Conservation (phyloP, 2,329 filamentous ascomycete genomes). For the Fusarium sambucinum region DNA sequence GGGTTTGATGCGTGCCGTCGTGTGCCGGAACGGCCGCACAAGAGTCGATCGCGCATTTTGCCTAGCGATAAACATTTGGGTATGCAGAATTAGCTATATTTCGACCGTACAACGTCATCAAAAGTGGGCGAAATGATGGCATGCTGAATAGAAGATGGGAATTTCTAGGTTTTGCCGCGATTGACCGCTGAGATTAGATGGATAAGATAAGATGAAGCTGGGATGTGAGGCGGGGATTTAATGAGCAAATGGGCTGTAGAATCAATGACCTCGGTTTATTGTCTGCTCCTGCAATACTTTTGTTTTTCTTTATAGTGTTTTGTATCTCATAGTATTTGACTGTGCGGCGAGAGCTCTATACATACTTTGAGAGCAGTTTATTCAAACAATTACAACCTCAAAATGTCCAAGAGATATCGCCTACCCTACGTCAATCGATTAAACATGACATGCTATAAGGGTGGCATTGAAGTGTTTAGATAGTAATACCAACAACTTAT, state of each 20-base stretch:
- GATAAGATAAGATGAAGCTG: slow-evolving; percentile 22
- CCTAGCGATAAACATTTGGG: slow-evolving; percentile 39
- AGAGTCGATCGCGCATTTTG: slow-evolving; percentile 32
- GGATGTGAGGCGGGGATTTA: background rate
- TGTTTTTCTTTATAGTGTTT: no score
- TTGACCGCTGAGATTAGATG: slow-evolving; percentile 40
- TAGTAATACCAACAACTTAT: background rate
- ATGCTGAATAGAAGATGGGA: slow-evolving; percentile 9
- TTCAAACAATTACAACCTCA: background rate
- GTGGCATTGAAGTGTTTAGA: background rate
- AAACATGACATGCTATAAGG: background rate
- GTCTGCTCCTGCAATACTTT: no score
- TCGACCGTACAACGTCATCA: background rate
- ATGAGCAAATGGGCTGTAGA: no score
- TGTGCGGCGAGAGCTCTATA: background rate
- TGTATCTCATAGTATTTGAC: no score
- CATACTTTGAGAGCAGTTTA: background rate
- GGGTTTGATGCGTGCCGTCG: background rate
- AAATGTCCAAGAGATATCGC: accelerated
- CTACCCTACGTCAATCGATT: background rate
- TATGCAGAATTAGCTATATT: background rate
- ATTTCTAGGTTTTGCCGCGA: slow-evolving; percentile 41
- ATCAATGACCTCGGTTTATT: no score
- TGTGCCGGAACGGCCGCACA: slow-evolving; percentile 12
- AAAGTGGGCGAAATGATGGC: background rate